Base-by-base conservation (phyloP, 371 early-diverging fungal genomes). In the Funneliformis caledonium region DNA sequence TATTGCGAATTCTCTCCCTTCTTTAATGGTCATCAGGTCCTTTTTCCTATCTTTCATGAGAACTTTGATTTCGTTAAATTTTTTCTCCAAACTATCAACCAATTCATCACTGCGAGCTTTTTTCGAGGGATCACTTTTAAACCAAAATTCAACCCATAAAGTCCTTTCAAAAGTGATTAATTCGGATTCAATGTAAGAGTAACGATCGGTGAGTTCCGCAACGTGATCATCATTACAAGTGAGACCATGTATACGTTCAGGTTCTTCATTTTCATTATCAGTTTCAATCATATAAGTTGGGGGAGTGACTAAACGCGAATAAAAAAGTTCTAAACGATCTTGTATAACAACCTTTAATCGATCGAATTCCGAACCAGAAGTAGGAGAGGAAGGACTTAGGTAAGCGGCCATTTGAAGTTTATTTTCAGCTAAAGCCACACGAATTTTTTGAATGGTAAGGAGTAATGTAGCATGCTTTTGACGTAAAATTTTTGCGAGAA, bases 151-250 rank as follows among this genome's bases (percentile, higher is more conserved):
- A 16, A 80, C 80, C 80, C 80, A 80, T 19, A 60, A 26, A 31
- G 72, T 72, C 72, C 72, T 65, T 37, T 72, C 80, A 52, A 80
- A 80, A 22, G 61, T 45, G 26, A 22, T 50, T 45, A 80, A 69
- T 52, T 80, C 80, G 3, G 72, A 80, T 45, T 80, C 80, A 42
- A 80, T 80, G n/a, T 43, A 31, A 22, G 26, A 12, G 60, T 80
- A 80, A 60, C 72, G 65, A 72, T 80, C 80, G n/a, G 22, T 80
- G n/a, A 59, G n/a, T 43, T 80, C 80, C 37, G 19, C 80, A 19
- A 80, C 72, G 26, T 80, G 80, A 80, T 80, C 80, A 72, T 80
- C 80, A 59, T 56, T 80, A 72, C 80, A 80, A 10, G 80, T 80
- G 22, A 80, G 43, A 60, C 80, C 80, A 47, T 80, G 80, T 33